Percentiles rank a stretch among this genome's conserved stretches.
These are phyloP conservation scores for Apiospora arundinis DNA, from an alignment of 2,329 filamentous ascomycete species.

Conservation along the genomic window DNA sequence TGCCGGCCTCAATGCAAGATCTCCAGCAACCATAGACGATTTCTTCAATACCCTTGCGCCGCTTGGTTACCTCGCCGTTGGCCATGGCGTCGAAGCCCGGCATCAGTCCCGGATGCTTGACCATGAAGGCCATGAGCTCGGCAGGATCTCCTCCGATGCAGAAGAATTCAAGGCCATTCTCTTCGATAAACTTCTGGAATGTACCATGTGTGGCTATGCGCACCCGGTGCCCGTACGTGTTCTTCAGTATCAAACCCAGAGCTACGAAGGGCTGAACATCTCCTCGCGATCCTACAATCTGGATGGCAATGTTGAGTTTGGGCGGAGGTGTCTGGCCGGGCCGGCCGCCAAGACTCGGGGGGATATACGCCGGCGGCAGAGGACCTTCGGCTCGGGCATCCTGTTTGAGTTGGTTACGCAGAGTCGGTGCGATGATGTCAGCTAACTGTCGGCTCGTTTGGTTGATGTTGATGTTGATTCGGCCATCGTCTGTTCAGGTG, in stretches of 20 bases:
- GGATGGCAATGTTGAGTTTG: conserved; percentile 59
- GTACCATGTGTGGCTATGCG: conserved; percentile 61
- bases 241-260: conserved; percentile 56
- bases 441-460: conserved; percentile 71
- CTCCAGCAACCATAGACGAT: conserved; percentile 77
- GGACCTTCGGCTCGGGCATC: conserved; percentile 48
- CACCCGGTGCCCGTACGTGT: conserved; percentile 58
- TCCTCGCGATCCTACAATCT: conserved; percentile 58
- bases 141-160: conserved; percentile 63
- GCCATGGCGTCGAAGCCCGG: conserved; percentile 71
- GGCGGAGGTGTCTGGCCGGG: conserved; percentile 51
- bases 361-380: conserved; percentile 73
- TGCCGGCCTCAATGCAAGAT: conserved; percentile 73
- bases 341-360: conserved; percentile 71
- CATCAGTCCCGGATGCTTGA: conserved; percentile 77
- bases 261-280: conserved; percentile 67
- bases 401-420: conserved; percentile 62
- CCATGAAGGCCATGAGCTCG: conserved; percentile 67
- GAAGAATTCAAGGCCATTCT: conserved; percentile 62
- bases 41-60: conserved; percentile 70
- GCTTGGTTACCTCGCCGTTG: conserved; percentile 70
- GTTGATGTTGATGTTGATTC: conserved; percentile 81
- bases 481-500: conserved; percentile 67
- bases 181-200: conserved; percentile 60
- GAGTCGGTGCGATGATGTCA: conserved; percentile 69